Conservation (phyloP, 192 early-diverging fungal genomes). For the Podochytrium sp. region DNA sequence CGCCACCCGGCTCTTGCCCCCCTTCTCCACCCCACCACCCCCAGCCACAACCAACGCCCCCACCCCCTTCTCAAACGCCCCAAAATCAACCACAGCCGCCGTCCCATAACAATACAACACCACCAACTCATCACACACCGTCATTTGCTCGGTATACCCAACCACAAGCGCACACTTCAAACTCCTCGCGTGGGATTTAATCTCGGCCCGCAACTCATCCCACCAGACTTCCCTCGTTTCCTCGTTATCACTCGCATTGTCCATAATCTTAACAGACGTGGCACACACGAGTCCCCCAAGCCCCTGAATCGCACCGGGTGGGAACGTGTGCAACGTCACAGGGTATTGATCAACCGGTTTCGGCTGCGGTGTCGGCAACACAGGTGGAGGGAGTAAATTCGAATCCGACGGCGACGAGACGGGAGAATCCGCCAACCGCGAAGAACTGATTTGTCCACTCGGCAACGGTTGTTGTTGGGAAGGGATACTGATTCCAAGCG, state of each 20-base stretch:
- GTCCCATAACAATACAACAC: conserved; percentile 76
- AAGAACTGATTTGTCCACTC: not conserved
- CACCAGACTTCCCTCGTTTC: conserved; percentile 69
- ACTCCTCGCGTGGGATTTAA: conserved; percentile 72
- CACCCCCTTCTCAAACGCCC: conserved; percentile 3
- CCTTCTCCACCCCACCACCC: not conserved
- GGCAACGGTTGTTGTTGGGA: too few species aligned
- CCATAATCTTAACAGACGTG: conserved; percentile 66
- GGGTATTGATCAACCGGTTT: conserved; percentile 43
- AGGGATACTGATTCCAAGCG: not conserved
- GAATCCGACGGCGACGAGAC: not conserved
- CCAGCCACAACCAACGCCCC: not conserved
- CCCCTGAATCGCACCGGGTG: conserved; percentile 48
- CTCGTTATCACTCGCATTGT: conserved; percentile 38
- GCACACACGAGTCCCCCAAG: conserved; percentile 68
- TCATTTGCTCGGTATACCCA: conserved; percentile 72
- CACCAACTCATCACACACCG: conserved; percentile 68
- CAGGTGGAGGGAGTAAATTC: conserved; percentile 3
- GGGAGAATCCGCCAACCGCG: not conserved
- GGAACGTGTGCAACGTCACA: conserved; percentile 57
- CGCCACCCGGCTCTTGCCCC: not conserved
- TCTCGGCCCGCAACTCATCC: conserved; percentile 77
- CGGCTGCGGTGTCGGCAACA: not conserved
- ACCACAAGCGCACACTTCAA: conserved; percentile 73
- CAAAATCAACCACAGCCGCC: conserved; percentile 66